These are phyloP conservation scores for Claviceps sp. DNA, from an alignment of 2,329 filamentous ascomycete species.

Conservation along the genomic window DNA sequence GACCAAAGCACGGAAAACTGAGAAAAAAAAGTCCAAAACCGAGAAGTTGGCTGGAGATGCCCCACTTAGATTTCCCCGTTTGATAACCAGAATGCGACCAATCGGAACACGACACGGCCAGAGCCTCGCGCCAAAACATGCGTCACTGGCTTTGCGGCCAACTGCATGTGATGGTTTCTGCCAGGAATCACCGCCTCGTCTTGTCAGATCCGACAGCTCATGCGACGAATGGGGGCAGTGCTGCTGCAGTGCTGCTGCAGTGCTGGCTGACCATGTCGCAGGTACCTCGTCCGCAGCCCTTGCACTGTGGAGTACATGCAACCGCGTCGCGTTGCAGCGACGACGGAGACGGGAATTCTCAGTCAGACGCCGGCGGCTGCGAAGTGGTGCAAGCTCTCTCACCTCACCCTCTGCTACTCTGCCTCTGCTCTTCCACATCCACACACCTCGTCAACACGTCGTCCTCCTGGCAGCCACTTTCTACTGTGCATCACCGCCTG, in stretches of 20 bases:
- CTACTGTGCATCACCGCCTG: neutral
- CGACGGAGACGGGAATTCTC: conserved; percentile 6
- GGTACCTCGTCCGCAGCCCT: neutral
- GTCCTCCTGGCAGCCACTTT: neutral
- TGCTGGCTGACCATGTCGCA: neutral
- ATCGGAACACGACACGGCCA: neutral
- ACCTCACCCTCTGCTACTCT: neutral
- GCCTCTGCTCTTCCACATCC: conserved; percentile 2
- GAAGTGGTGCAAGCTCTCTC: conserved; percentile 1
- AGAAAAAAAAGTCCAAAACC: conserved; percentile 1
- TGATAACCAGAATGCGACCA: neutral
- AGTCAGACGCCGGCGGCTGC: conserved; percentile 6
- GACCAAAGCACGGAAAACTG: neutral
- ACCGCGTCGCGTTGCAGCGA: neutral
- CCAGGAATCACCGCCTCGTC: conserved; percentile 16
- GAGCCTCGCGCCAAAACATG: conserved; percentile 16
- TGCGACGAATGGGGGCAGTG: neutral
- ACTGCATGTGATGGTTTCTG: conserved; percentile 16
- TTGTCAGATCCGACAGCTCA: neutral
- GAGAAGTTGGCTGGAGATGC: neutral
- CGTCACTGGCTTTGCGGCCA: conserved; percentile 18
- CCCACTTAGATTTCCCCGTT: neutral
- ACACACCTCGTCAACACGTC: conserved; percentile 1
- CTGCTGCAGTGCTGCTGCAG: neutral
- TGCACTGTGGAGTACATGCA: neutral